phyloP scores from a whole-genome alignment of 192 early-diverging fungal genomes.

The Coemansia aciculifera region DNA sequence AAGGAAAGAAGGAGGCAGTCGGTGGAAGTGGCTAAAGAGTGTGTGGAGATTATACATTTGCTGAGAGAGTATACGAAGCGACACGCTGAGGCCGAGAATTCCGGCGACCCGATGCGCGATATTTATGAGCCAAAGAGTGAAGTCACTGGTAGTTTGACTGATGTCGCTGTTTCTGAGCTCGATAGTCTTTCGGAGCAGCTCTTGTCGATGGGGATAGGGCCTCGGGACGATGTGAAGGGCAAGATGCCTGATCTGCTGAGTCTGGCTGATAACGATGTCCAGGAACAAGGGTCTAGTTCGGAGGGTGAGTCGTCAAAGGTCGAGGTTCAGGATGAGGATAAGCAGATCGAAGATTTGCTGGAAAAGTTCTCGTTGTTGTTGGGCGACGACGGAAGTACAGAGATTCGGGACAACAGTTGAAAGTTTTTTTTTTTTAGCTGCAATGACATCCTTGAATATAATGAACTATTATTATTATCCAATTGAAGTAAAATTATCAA shows the following conservation, averaged over 20 bases:
- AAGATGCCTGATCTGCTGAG: constrained; percentile 17
- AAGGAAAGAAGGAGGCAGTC: constrained; percentile 24
- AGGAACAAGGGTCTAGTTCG: neutral
- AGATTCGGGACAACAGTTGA: neutral
- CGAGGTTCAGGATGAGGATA: constrained; percentile 12
- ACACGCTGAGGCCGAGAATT: neutral
- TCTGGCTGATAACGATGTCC: neutral
- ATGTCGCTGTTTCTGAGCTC: constrained; percentile 21
- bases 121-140: constrained; percentile 1
- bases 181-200: constrained; percentile 42
- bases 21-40: constrained; percentile 34
- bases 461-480: no score
- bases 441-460: neutral
- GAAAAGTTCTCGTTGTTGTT: constrained; percentile 30
- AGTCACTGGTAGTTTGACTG: neutral
- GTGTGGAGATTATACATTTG: constrained; percentile 37
- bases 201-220: constrained; percentile 17
- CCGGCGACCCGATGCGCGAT: neutral
- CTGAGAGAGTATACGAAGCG: constrained; percentile 18
- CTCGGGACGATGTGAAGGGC: constrained; percentile 14
- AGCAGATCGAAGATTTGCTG: constrained; percentile 27
- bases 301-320: neutral
- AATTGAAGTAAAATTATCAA: no score
- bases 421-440: neutral
- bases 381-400: constrained; percentile 7